Evolutionary conservation across 2,329 filamentous ascomycete genomes (phyloP), one percentile per base, ranked within the genome.

Genomic region (Ascochyta rabiei): DNA sequence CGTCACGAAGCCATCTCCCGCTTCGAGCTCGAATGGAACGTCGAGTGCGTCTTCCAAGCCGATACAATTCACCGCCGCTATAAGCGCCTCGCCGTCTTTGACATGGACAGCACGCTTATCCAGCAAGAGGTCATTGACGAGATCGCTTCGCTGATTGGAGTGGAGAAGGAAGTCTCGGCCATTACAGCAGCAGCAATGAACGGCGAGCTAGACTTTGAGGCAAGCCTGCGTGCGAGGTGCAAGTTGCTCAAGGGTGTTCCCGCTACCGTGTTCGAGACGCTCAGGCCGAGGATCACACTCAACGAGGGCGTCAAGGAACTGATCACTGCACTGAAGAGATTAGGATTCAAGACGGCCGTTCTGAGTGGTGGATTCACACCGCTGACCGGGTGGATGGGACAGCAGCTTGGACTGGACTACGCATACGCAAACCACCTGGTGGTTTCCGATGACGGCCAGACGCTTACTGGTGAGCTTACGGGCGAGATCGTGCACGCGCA

Each of bases 21-120:
- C n/a, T 96, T 96, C 68, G 91, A 96, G 82, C 84, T 86, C 59
- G 89, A 93, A 73, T 96, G 91, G 90, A 93, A 92, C 68, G 88
- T 95, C 35, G 90, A 96, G 75, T 88, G 93, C 13, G 85, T 90
- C 18, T 81, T 96, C 59, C 90, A 96, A 75, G 76, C 76, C 35
- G 90, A 93, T 70, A 84, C 80, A 26, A 81, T 93, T 28, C 91
- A 88, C 80, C 82, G 91, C 54, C 84, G 88, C 24, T 86, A 96
- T 75, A 93, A 93, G 62, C 86, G 93, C 8, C 81, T 98, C 10
- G 92, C 93, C 3, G 91, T 97, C 28, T 99, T 99, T 70, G 95
- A 99, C 75, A 99, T 99, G 95, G 95, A 99, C 79, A 95, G 89
- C 75, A 99, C 95, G 0, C 84, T 99, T 56, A 98, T 99, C 73